A percentile compares a stretch with the other conserved stretches of the same genome.
Evolutionary conservation across 2,329 filamentous ascomycete genomes (phyloP).

Genomic region (Fusarium globosum): DNA sequence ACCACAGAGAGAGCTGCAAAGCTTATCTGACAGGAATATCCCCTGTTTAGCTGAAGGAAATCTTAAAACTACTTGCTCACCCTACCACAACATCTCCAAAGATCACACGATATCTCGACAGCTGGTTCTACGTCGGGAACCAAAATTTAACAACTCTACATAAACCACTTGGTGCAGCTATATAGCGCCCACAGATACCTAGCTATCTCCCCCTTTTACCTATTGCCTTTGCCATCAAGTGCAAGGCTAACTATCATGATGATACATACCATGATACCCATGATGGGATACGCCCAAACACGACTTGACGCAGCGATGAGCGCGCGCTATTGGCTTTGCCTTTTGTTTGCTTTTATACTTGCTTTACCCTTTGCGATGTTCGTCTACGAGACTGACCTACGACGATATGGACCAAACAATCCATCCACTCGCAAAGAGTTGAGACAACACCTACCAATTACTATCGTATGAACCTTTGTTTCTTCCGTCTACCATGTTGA

Average conservation of each 20-base stretch:
- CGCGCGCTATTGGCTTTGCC: neutral
- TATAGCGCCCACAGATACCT: neutral
- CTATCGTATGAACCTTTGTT: neutral
- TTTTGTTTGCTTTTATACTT: neutral
- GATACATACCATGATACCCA: neutral
- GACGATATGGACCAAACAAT: neutral
- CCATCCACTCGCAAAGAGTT: neutral
- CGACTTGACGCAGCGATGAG: neutral
- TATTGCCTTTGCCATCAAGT: neutral
- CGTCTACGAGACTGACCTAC: neutral
- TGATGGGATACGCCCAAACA: neutral
- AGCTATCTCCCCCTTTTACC: neutral
- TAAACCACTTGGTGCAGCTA: neutral
- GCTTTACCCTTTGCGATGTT: neutral
- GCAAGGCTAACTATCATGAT: neutral
- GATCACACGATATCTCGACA: neutral
- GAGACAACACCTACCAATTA: neutral
- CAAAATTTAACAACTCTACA: neutral
- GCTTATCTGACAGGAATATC: neutral
- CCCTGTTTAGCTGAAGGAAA: neutral
- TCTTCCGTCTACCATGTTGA: neutral
- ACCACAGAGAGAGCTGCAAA: neutral
- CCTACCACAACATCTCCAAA: neutral
- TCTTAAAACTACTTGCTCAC: neutral
- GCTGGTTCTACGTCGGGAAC: neutral